Percentiles rank a stretch among this genome's conserved stretches.
Evolutionary conservation across 2,329 filamentous ascomycete genomes (phyloP).

Genomic region (Bipolaris oryzae): DNA sequence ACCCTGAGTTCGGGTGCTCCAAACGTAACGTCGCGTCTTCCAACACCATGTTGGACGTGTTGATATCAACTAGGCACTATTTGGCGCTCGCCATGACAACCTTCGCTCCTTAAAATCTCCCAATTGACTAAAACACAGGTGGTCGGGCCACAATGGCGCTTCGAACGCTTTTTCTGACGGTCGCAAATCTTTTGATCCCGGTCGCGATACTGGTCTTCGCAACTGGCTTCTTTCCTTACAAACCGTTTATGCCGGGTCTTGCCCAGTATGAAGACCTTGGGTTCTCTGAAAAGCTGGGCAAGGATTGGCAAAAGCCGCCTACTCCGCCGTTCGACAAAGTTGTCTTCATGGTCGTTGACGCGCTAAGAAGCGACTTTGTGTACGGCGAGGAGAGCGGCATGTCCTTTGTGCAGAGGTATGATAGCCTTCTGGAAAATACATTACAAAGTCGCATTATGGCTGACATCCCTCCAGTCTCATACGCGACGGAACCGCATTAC

Average conservation of each 20-base stretch:
- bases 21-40: conserved; percentile 32
- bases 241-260: conserved; percentile 86
- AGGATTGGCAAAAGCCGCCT: conserved; percentile 54
- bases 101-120: background rate
- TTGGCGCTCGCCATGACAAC: conserved; percentile 18
- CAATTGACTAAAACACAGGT: conserved; percentile 9
- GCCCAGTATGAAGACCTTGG: conserved; percentile 68
- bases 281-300: conserved; percentile 49
- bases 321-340: conserved; percentile 82
- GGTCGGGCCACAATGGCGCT: conserved; percentile 27
- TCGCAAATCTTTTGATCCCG: conserved; percentile 79
- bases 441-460: background rate
- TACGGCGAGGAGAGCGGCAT: conserved; percentile 83
- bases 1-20: conserved; percentile 29
- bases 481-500: conserved; percentile 78
- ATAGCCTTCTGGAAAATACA: background rate
- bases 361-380: conserved; percentile 88
- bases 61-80: conserved; percentile 5
- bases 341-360: conserved; percentile 98
- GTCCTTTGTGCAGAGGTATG: conserved; percentile 81
- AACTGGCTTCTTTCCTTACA: conserved; percentile 95
- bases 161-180: conserved; percentile 55
- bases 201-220: conserved; percentile 74
- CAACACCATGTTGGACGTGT: conserved; percentile 29
- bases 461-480: conserved; percentile 68